phyloP scores from a whole-genome alignment of 768 basidiomycete species.

The Mycena olivaceomarginata region DNA sequence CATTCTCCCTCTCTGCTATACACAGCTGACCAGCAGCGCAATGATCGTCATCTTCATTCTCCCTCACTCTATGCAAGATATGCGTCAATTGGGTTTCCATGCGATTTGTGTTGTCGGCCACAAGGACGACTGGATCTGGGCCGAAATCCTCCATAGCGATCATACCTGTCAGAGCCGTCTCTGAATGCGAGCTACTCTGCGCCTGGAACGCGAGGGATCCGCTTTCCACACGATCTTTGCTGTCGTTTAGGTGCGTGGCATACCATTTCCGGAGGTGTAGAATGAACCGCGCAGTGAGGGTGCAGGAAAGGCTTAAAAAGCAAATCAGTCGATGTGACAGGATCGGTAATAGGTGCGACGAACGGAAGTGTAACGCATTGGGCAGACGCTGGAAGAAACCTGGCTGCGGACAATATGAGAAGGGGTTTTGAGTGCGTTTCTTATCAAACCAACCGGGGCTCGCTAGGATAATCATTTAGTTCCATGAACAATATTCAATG shows the following conservation, averaged over 20 bases:
- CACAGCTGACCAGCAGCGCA: neutral
- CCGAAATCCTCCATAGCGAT: constrained; percentile 6
- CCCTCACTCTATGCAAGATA: neutral
- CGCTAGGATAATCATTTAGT: too few relatives aligned
- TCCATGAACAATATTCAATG: too few relatives aligned
- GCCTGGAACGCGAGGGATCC: constrained; percentile 2
- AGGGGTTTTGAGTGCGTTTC: neutral
- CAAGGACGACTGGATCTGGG: constrained; percentile 10
- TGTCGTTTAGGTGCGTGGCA: constrained; percentile 3
- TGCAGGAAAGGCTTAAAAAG: constrained; percentile 7
- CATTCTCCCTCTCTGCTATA: neutral
- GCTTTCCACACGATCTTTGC: neutral
- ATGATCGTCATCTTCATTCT: constrained; percentile 6
- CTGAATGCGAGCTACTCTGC: neutral
- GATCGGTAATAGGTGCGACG: neutral
- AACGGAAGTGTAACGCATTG: constrained; percentile 8
- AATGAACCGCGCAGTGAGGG: constrained; percentile 17
- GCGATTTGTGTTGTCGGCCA: neutral
- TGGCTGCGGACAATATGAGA: constrained; percentile 5
- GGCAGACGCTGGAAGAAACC: constrained; percentile 14
- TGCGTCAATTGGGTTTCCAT: constrained; percentile 2
- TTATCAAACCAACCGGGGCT: constrained; percentile 8
- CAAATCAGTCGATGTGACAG: neutral
- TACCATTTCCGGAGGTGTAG: constrained; percentile 9
- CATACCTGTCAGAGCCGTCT: constrained; percentile 5